Conservation (phyloP, 2,329 filamentous ascomycete species). For the Aspergillus intermedius region DNA sequence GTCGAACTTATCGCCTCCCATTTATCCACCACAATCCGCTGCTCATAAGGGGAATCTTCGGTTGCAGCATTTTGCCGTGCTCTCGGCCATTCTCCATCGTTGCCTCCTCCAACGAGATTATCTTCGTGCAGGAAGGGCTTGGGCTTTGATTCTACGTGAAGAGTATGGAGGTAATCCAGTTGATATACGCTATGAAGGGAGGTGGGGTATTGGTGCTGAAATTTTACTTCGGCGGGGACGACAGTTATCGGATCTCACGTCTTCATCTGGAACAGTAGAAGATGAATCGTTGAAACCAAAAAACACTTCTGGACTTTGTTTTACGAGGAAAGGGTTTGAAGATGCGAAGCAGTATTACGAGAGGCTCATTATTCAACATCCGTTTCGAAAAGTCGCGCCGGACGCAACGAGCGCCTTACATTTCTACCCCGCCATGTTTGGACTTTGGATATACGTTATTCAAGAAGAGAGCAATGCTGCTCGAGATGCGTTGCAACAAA, state of each 20-base stretch:
- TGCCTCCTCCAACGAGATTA: slow-evolving; percentile 67
- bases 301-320: slow-evolving; percentile 21
- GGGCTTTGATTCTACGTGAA: slow-evolving; percentile 64
- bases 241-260: slow-evolving; percentile 14
- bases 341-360: slow-evolving; percentile 66
- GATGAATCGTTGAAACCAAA: slow-evolving; percentile 3
- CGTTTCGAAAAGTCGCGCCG: slow-evolving; percentile 58
- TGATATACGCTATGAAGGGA: slow-evolving; percentile 61
- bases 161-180: slow-evolving; percentile 51
- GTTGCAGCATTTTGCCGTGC: slow-evolving; percentile 55
- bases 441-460: slow-evolving; percentile 71
- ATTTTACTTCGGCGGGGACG: slow-evolving; percentile 59
- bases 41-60: slow-evolving; percentile 32
- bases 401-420: slow-evolving; percentile 59
- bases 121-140: slow-evolving; percentile 64
- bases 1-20: slow-evolving; percentile 25
- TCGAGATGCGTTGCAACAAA: slow-evolving; percentile 32
- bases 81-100: slow-evolving; percentile 65
- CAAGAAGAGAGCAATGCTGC: slow-evolving; percentile 53
- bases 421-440: slow-evolving; percentile 76
- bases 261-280: not conserved
- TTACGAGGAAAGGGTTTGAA: slow-evolving; percentile 47
- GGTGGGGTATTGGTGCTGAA: slow-evolving; percentile 82
- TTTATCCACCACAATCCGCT: slow-evolving; percentile 28
- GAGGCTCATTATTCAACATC: slow-evolving; percentile 67